phyloP scores from a whole-genome alignment of 352 stramenopile species.

The Globisporangium sylvaticum region DNA sequence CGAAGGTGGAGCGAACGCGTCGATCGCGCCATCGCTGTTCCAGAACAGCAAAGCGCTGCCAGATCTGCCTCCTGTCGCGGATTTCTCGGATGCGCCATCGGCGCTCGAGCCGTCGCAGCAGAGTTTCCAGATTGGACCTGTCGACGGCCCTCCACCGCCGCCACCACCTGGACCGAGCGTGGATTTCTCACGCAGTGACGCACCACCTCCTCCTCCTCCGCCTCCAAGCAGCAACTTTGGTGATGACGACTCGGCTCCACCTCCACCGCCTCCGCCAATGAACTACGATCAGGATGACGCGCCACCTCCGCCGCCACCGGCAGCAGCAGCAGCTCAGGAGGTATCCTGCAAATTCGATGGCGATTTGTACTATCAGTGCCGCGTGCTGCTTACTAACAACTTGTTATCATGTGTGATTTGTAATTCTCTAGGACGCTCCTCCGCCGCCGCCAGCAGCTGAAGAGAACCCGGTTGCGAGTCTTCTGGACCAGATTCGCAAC shows the following conservation, averaged over 20 bases:
- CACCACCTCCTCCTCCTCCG: conserved; percentile 39
- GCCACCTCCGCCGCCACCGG: conserved; percentile 47
- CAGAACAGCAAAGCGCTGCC: conserved; percentile 68
- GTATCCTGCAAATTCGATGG: conserved; percentile 8
- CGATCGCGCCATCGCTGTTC: conserved; percentile 81
- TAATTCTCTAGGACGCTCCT: conserved; percentile 24
- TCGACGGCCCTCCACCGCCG: conserved; percentile 60
- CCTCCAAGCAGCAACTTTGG: conserved; percentile 38
- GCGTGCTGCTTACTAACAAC: background rate
- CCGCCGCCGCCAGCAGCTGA: conserved; percentile 22
- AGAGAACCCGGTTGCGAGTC: conserved; percentile 33
- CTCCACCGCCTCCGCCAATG: conserved; percentile 39
- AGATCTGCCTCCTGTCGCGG: conserved; percentile 57
- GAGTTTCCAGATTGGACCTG: conserved; percentile 57
- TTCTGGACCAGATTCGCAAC: conserved; percentile 64
- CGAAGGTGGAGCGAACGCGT: conserved; percentile 52
- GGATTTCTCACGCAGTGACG: conserved; percentile 51
- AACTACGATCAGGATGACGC: conserved; percentile 23
- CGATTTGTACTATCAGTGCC: background rate
- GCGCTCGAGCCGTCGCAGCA: conserved; percentile 55
- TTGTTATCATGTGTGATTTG: background rate
- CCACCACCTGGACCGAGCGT: conserved; percentile 51
- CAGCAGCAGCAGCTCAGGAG: conserved; percentile 23
- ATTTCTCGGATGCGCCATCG: conserved; percentile 61
- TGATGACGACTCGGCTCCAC: conserved; percentile 41